Conservation (phyloP, 2,329 filamentous ascomycete genomes). For the Fusarium albosuccineum region DNA sequence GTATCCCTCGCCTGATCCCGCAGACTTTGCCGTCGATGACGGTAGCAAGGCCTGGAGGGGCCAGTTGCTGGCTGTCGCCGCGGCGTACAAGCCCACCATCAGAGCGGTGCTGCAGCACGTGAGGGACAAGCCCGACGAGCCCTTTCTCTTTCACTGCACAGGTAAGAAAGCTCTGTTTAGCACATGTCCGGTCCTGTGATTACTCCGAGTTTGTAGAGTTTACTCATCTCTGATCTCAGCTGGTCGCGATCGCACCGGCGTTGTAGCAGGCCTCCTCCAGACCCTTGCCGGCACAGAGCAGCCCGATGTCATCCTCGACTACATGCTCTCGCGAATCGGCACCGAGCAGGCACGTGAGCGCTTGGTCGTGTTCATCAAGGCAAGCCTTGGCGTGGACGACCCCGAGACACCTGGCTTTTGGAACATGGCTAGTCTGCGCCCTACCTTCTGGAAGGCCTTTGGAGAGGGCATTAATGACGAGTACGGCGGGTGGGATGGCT, state of each 20-base stretch:
- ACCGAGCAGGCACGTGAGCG: slow-evolving; percentile 63
- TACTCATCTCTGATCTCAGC: slow-evolving; percentile 49
- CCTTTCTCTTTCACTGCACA: slow-evolving; percentile 67
- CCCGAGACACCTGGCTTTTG: slow-evolving; percentile 61
- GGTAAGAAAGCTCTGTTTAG: slow-evolving; percentile 52
- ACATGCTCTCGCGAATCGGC: slow-evolving; percentile 67
- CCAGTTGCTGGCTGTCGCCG: slow-evolving; percentile 63
- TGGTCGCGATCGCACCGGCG: slow-evolving; percentile 67
- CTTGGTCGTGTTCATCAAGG: slow-evolving; percentile 58
- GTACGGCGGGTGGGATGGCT: slow-evolving; percentile 64
- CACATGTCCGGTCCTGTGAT: neutral
- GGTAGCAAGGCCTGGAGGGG: slow-evolving; percentile 59
- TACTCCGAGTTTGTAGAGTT: neutral
- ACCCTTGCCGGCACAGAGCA: slow-evolving; percentile 61
- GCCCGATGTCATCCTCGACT: slow-evolving; percentile 62
- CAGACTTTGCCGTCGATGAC: slow-evolving; percentile 58
- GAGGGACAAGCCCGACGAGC: slow-evolving; percentile 58
- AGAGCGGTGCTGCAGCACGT: slow-evolving; percentile 62
- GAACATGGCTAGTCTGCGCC: slow-evolving; percentile 61
- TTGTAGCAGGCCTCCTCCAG: slow-evolving; percentile 64
- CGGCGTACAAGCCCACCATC: slow-evolving; percentile 58
- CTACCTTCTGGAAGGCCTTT: slow-evolving; percentile 61
- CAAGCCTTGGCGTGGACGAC: slow-evolving; percentile 52
- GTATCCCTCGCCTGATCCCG: slow-evolving; percentile 54
- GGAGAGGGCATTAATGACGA: slow-evolving; percentile 56